phyloP scores from a whole-genome alignment of 768 basidiomycete species.

The Suillus ampliporus region DNA sequence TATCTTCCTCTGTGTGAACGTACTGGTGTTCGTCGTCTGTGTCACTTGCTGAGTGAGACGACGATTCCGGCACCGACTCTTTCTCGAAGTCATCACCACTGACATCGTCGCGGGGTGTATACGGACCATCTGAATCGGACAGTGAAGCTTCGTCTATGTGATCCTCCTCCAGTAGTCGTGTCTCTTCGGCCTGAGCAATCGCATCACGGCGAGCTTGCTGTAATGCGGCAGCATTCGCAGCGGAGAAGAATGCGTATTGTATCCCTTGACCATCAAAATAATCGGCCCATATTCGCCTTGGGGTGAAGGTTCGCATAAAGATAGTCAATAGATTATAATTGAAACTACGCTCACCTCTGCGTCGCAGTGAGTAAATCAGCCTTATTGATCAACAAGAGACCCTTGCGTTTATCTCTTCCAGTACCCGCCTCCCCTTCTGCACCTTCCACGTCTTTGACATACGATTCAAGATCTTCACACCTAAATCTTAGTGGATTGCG shows the following conservation, averaged over 20 bases:
- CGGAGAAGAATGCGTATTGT: constrained; percentile 92
- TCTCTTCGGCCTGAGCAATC: constrained; percentile 31
- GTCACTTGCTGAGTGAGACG: constrained; percentile 34
- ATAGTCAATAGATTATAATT: background rate
- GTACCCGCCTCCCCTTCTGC: constrained; percentile 81
- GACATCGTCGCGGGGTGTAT: constrained; percentile 31
- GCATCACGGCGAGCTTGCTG: constrained; percentile 75
- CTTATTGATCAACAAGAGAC: constrained; percentile 92
- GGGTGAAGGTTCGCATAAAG: background rate
- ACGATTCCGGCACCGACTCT: constrained; percentile 23
- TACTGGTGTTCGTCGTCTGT: constrained; percentile 48
- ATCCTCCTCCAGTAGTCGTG: constrained; percentile 9
- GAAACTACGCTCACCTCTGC: constrained; percentile 67
- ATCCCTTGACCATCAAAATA: constrained; percentile 81
- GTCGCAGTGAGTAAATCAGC: constrained; percentile 86
- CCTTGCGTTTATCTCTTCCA: constrained; percentile 73
- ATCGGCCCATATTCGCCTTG: constrained; percentile 87
- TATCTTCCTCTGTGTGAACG: constrained; percentile 61
- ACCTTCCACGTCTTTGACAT: constrained; percentile 85
- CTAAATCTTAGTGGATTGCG: constrained; percentile 93
- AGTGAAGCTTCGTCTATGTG: constrained; percentile 6
- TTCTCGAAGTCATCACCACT: constrained; percentile 38
- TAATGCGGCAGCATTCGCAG: constrained; percentile 82
- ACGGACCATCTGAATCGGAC: constrained; percentile 37
- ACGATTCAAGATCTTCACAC: constrained; percentile 89